Evolutionary conservation across 352 stramenopile genomes (phyloP).

Genomic region (Phytophthora sansomeana): DNA sequence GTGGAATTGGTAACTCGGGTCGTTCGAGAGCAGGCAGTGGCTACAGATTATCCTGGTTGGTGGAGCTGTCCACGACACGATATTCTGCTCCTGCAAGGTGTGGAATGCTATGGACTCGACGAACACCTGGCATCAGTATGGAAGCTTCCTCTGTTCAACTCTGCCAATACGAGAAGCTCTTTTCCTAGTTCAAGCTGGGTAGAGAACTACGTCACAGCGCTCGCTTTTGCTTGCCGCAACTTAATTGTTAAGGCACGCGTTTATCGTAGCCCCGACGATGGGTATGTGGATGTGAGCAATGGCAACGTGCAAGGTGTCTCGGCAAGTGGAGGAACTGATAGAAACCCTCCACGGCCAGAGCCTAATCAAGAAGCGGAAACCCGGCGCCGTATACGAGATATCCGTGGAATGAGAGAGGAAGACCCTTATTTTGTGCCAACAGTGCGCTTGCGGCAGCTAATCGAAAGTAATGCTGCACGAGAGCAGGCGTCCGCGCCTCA

Average conservation of each 20-base stretch:
- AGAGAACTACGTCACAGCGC: constrained; percentile 73
- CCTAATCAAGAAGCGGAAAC: constrained; percentile 35
- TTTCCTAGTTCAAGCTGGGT: constrained; percentile 80
- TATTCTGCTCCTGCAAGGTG: constrained; percentile 81
- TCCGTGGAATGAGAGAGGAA: constrained; percentile 71
- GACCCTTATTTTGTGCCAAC: constrained; percentile 56
- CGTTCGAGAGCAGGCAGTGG: constrained; percentile 36
- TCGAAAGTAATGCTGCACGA: constrained; percentile 45
- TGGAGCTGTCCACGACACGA: constrained; percentile 82
- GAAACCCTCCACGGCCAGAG: constrained; percentile 1
- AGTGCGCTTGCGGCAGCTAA: constrained; percentile 50
- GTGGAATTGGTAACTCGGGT: constrained; percentile 66
- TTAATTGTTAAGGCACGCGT: constrained; percentile 36
- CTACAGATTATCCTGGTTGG: constrained; percentile 67
- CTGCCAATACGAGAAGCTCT: constrained; percentile 37
- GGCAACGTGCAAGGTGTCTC: neutral
- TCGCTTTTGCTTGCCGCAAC: constrained; percentile 47
- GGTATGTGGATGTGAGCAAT: constrained; percentile 19
- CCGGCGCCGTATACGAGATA: constrained; percentile 64
- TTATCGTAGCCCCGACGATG: constrained; percentile 20
- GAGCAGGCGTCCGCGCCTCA: constrained; percentile 5
- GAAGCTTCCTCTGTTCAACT: constrained; percentile 68
- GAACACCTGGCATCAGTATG: constrained; percentile 73
- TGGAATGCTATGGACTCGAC: constrained; percentile 86
- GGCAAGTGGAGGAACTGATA: neutral